These are phyloP conservation scores for Colletotrichum abscissum DNA, from an alignment of 2,329 filamentous ascomycete genomes.

Conservation along the genomic window DNA sequence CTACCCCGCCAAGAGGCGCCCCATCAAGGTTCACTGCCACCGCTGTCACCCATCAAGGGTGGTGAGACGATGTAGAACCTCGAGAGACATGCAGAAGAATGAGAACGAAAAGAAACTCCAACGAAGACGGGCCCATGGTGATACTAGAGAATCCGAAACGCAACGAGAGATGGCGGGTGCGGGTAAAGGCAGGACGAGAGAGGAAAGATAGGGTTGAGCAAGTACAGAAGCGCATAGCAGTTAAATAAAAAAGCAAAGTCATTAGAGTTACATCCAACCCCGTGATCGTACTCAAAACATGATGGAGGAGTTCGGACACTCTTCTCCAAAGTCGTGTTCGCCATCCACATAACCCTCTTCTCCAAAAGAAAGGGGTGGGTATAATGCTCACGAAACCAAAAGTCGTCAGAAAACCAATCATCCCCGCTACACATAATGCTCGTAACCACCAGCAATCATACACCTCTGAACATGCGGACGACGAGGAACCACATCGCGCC, in stretches of 20 bases:
- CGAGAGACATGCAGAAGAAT: conserved; percentile 12
- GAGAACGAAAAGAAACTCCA: background rate
- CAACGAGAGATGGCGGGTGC: background rate
- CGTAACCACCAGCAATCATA: conserved; percentile 51
- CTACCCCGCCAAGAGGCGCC: conserved; percentile 11
- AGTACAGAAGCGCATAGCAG: conserved; percentile 18
- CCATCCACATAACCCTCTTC: conserved; percentile 27
- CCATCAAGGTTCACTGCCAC: background rate
- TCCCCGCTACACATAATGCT: background rate
- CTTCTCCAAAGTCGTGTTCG: conserved; percentile 31
- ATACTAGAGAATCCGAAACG: conserved; percentile 26
- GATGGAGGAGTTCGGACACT: conserved; percentile 19
- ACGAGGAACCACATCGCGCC: conserved; percentile 94
- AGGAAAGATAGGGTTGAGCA: background rate
- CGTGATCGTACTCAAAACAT: conserved; percentile 32
- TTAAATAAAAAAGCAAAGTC: conserved; percentile 5
- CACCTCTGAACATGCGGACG: conserved; percentile 83
- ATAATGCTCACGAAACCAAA: conserved; percentile 31
- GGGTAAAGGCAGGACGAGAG: background rate
- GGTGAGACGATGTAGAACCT: background rate
- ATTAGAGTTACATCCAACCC: conserved; percentile 33
- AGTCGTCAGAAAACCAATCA: background rate
- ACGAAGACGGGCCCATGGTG: conserved; percentile 12
- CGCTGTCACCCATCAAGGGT: conserved; percentile 13
- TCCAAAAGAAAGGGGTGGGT: conserved; percentile 17